Percentiles rank a stretch among this genome's conserved stretches.
Conservation (phyloP, 192 early-diverging fungal species). For the Coemansia sp. region DNA sequence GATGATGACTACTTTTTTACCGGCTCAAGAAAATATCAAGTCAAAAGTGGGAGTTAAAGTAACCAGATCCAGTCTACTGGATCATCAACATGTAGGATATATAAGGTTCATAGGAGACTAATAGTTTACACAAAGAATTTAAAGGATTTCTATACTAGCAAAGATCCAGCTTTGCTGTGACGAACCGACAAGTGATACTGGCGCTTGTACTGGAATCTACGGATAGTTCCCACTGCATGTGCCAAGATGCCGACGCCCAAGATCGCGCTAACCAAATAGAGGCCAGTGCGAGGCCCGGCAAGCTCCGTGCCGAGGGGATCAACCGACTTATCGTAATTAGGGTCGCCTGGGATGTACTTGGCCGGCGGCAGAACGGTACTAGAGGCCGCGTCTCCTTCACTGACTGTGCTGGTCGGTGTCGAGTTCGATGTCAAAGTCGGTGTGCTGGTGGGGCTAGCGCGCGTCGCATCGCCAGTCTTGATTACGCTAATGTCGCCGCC, state of each 20-base stretch:
- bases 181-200: slow-evolving; percentile 35
- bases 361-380: slow-evolving; percentile 33
- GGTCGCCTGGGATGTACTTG: slow-evolving; percentile 49
- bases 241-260: slow-evolving; percentile 42
- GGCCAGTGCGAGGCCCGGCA: slow-evolving; percentile 36
- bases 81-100: not conserved
- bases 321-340: slow-evolving; percentile 38
- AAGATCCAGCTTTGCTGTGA: slow-evolving; percentile 22
- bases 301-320: slow-evolving; percentile 40
- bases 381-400: not conserved
- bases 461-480: not conserved
- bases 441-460: not conserved
- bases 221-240: slow-evolving; percentile 31
- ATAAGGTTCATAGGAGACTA: not conserved
- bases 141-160: slow-evolving; percentile 17
- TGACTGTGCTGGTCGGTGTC: not conserved
- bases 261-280: slow-evolving; percentile 40
- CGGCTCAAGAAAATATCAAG: not conserved
- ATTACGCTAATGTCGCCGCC: slow-evolving; percentile 1
- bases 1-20: not conserved
- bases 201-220: slow-evolving; percentile 41
- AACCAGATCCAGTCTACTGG: not conserved
- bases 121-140: not conserved
- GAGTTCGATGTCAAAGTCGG: not conserved
- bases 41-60: no score